Evolutionary conservation across 441 rosid species (phyloP), one percentile per base, ranked within the genome.

Genomic region (Daphne laureola): DNA sequence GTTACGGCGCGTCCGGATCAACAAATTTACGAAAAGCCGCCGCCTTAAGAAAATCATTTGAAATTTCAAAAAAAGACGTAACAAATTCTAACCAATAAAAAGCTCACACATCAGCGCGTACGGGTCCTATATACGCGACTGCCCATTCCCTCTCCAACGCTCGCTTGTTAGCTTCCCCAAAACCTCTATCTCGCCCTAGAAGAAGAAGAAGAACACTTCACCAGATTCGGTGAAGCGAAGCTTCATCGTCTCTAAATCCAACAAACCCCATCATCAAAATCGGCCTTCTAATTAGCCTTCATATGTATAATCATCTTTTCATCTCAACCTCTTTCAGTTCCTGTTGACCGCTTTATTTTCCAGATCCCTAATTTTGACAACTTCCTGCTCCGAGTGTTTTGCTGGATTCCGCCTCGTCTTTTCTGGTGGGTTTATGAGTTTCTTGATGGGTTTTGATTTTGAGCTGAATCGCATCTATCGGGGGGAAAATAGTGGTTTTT

Each of bases 101-200:
- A 5, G 11, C 38, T 31, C 0, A 9, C 67, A 58, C 60, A 64
- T 67, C 63, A 58, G 60, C 64, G n/a, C 49, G 25, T 31, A 11
- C 42, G 15, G 51, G 36, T 44, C 26, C 46, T 53, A 57, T 56
- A 56, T 57, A 35, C 17, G 40, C 46, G 52, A 21, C 31, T 25
- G 41, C 53, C 53, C 45, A 2, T 3, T 38, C 36, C 45, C 49
- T 17, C 57, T 17, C 35, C 44, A 16, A n/a, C 36, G 9, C 16
- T 14, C 12, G 45, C 17, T 11, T 23, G 1, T 1, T 15, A 17
- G 46, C 36, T 46, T 14, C 4, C 15, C 25, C 25, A 21, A 21
- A 21, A 4, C 25, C n/a, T n/a, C n/a, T n/a, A n/a, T 21, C 25
- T 21, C 25, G 12, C 17, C 43, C 27, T 9, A 46, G 41, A 38